Evolutionary conservation across 148 eudicot genomes (phyloP), one percentile per base, ranked within the genome.

Genomic region (Pouteria glomerata): DNA sequence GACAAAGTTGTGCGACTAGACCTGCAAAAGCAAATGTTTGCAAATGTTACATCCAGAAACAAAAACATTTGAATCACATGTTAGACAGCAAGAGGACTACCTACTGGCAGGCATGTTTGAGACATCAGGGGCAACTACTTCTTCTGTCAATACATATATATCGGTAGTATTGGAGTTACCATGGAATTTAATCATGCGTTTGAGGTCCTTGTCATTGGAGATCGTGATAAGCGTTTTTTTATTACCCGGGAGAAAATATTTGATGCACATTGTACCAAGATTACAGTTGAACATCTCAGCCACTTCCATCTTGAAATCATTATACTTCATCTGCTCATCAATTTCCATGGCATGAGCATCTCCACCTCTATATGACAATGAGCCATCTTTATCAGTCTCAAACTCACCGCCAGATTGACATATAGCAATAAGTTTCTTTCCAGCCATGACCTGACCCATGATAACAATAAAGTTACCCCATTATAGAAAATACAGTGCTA

Each of bases 261-360:
- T 91, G 53, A 90, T 73, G 30, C 88, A 75, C 79, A 89, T 67
- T 33, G 79, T 68, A 76, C 72, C 71, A 34, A 69, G 66, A 53
- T 74, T 72, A 83, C 81, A 83, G 68, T 79, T 87, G 65, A 91
- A 94, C 98, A 94, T 84, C 79, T 94, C 98, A 16, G 88, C 85
- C 31, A 94, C 84, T 87, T 94, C 98, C 81, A 72, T 50, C 73
- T 78, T 84, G 75, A 94, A 87, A 45, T 82, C 83, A 27, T 79
- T 71, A 61, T 80, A 89, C 59, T 86, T 86, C 86, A 86, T 79
- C 68, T 83, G 73, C 23, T 82, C 88, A 59, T 86, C 87, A 45
- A 94, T 85, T 69, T 91, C 95, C 85, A 94, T 89, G 47, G 98
- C 98, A 83, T 91, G 98, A 74, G 98, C 98, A 78, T 94, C 98